Conservation (phyloP, 2,329 filamentous ascomycete genomes). For the Talaromyces sp. region DNA sequence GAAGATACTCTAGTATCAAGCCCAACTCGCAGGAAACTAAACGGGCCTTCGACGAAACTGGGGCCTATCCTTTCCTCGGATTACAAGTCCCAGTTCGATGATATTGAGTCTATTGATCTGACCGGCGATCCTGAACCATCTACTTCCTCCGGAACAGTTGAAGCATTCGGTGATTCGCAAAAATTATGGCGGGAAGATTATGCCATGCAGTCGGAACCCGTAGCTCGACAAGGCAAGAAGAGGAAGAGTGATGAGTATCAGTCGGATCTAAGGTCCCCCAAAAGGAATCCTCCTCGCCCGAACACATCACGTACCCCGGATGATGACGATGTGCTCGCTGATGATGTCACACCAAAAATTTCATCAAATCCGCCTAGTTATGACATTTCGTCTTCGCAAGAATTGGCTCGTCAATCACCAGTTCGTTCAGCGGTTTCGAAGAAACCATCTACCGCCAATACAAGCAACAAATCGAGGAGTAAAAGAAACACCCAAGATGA, state of each 20-base stretch:
- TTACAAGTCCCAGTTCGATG: constrained; percentile 26
- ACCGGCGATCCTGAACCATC: constrained; percentile 38
- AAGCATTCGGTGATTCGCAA: constrained; percentile 41
- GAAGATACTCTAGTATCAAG: background rate
- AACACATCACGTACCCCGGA: constrained; percentile 21
- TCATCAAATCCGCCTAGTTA: background rate
- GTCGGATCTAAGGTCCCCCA: constrained; percentile 36
- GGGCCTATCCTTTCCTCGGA: constrained; percentile 4
- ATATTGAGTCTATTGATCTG: constrained; percentile 47
- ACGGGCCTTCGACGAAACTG: constrained; percentile 7
- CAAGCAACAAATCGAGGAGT: constrained; percentile 31
- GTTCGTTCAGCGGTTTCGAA: constrained; percentile 13
- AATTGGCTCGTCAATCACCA: constrained; percentile 6
- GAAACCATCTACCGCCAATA: constrained; percentile 28
- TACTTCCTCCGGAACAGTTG: constrained; percentile 36
- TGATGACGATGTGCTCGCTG: constrained; percentile 2
- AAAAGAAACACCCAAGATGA: constrained; percentile 20
- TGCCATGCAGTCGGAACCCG: constrained; percentile 36
- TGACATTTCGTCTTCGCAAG: background rate
- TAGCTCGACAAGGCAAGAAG: constrained; percentile 44
- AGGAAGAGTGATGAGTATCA: constrained; percentile 49
- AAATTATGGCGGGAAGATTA: constrained; percentile 45
- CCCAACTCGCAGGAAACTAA: constrained; percentile 11
- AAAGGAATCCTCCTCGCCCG: constrained; percentile 26
- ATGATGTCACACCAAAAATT: background rate